Evolutionary conservation across 805 yeast species (phyloP), one percentile per base, ranked within the genome.

Genomic region (Kazachstania kunashirensis): DNA sequence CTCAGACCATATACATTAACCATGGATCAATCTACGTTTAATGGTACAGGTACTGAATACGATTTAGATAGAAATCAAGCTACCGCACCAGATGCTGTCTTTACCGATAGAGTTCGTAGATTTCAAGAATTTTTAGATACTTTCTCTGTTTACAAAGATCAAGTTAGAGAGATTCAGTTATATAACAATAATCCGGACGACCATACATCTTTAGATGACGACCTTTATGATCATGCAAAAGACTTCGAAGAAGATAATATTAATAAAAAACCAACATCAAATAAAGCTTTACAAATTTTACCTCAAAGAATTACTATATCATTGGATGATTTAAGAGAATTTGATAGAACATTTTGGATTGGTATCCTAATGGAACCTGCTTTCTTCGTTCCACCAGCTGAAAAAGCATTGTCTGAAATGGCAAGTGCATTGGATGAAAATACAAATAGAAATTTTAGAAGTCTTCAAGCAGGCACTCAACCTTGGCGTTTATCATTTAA

Each of bases 351-450:
- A 2, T 74, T 78, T 46, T 92, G 96, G 82, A 56, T 59, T 2
- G 94, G 97, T 0, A 52, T 86, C 8, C 61, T 92, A 37, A 66
- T 73, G 38, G 65, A 65, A 15, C 98, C 98, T 0, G 77, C 94
- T 1, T 95, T 85, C 37, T 88, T 59, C 49, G 64, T 89, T 20
- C 96, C 96, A 5, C 85, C 97, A 6, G 79, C 88, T 38, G 94
- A 88, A 54, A 69, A 79, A 38, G 96, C 96, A 1, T 64, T 92
- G 29, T 70, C 82, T 40, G 95, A 85, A 42, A 71, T 86, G 10
- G 84, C 88, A 9, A 61, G 73, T 53, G 76, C 88, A 0, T 69
- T 85, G n/a, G 53, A 56, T 12, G 53, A 53, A n/a, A 19, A 15
- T 13, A 33, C 65, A 40, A 61, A 69, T 33, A 70, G 71, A n/a